These are phyloP conservation scores for Zygosaccharomyces pseudorouxii DNA, from an alignment of 805 yeast genomes.

Conservation along the genomic window DNA sequence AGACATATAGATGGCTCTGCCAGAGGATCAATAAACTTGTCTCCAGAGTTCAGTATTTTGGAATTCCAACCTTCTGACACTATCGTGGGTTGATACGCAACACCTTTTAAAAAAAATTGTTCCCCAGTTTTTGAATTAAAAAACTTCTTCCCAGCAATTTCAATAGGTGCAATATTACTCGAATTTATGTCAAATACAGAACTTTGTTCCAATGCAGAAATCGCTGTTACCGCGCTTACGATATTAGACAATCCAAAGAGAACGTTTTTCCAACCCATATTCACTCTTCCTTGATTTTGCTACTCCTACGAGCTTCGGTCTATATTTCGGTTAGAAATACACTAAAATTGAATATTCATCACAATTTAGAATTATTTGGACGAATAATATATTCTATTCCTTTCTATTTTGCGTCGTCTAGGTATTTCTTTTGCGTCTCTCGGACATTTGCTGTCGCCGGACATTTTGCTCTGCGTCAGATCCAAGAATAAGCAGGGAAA, in stretches of 20 bases:
- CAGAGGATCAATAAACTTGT: slow-evolving; percentile 63
- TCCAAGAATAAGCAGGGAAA: background rate
- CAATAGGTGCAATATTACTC: slow-evolving; percentile 39
- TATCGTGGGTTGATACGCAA: slow-evolving; percentile 74
- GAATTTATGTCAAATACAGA: background rate
- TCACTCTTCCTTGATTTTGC: background rate
- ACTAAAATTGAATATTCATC: background rate
- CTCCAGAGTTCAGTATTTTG: slow-evolving; percentile 16
- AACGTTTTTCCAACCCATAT: background rate
- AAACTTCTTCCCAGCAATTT: slow-evolving; percentile 69
- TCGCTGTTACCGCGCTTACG: slow-evolving; percentile 2
- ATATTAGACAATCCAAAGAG: background rate
- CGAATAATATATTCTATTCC: background rate
- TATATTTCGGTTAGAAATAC: background rate
- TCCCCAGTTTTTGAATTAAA: slow-evolving; percentile 66
- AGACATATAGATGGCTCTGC: slow-evolving; percentile 65
- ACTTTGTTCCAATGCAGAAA: background rate
- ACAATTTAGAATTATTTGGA: background rate
- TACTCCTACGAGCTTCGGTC: background rate
- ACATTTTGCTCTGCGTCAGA: background rate
- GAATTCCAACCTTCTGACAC: slow-evolving; percentile 36
- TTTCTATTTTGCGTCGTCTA: background rate
- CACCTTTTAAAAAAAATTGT: slow-evolving; percentile 83
- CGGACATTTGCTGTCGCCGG: background rate
- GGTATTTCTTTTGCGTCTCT: background rate